Base-by-base conservation (phyloP, 2,329 filamentous ascomycete species). In the Botryotinia convoluta region DNA sequence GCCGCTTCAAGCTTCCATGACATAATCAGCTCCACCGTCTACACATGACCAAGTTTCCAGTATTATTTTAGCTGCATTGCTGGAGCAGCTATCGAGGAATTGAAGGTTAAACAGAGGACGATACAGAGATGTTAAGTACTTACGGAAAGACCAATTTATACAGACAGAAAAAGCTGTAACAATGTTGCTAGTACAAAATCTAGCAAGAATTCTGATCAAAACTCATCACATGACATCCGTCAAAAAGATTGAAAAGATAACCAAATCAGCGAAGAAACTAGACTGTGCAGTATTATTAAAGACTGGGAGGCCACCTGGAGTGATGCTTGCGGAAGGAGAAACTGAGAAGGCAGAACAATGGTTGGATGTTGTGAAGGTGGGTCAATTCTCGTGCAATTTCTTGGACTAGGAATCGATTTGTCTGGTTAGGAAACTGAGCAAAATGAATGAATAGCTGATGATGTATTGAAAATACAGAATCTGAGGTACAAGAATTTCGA, bases 161-260 rank as follows among this genome's bases (percentile, higher is more conserved):
- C 35, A 14, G 7, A 18, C 26, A 42, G 26, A n/a, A 18, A 57
- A n/a, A 18, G 60, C 35, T 16, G 16, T 62, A 32, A 54, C 2
- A 14, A 68, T 68, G 65, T 68, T 37, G 65, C 18, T 39, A 9
- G 48, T 35, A 1, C 48, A 42, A 42, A 68, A 42, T 5, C 32
- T 68, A 2, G n/a, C 54, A 35, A 77, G 79, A 79, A 88, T 91
- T 44, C 84, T 95, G 63, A 93, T 95, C 74, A 88, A 91, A 70
- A 95, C 92, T 0, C 92, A 95, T 77, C 92, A 95, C 81, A 94
- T 95, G 79, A 94, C 92, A 6, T 94, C 91, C 0, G 90, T 92
- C 76, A 94, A 93, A 80, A 95, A 95, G 79, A 86, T 91, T 62
- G 83, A 85, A 39, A 85, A 85, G 72, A 85, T 95, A 35, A 88